Conservation (phyloP, 495 filamentous ascomycete species). For the Thozetella sp. region DNA sequence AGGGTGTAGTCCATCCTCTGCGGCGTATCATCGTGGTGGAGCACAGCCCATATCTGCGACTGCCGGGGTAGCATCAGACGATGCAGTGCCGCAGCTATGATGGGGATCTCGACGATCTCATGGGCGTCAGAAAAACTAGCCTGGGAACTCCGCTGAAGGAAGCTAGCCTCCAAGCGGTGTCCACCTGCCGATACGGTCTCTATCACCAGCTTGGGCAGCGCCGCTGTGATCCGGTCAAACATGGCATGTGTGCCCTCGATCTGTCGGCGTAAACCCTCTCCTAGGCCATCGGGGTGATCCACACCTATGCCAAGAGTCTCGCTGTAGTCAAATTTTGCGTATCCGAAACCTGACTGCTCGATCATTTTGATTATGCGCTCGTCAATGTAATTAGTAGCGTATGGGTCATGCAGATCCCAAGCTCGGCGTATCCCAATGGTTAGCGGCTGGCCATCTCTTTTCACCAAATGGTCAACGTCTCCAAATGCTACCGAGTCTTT, state of each 20-base stretch:
- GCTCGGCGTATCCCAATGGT: constrained; percentile 5
- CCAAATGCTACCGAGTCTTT: constrained; percentile 4
- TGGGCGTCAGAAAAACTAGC: constrained; percentile 5
- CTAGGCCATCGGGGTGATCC: constrained; percentile 2
- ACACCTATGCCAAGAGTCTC: constrained; percentile 7
- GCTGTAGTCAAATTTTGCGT: constrained; percentile 7
- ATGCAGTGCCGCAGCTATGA: constrained; percentile 2
- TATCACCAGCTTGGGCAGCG: constrained; percentile 7
- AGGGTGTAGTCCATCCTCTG: constrained; percentile 8
- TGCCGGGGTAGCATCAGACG: constrained; percentile 5
- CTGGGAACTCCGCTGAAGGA: constrained; percentile 2
- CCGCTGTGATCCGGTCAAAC: constrained; percentile 5
- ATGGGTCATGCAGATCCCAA: constrained; percentile 6
- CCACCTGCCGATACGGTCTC: constrained; percentile 5
- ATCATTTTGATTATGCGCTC: constrained; percentile 4
- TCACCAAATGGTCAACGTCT: constrained; percentile 5
- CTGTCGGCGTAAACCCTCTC: constrained; percentile 5
- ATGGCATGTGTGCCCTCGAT: constrained; percentile 5
- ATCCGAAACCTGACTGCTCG: constrained; percentile 1
- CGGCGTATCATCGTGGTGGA: constrained; percentile 1
- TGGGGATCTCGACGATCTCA: constrained; percentile 8
- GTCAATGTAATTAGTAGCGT: not conserved
- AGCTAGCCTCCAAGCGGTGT: constrained; percentile 4
- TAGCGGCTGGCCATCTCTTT: constrained; percentile 1
- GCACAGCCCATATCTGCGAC: constrained; percentile 5